These are phyloP conservation scores for Acidomyces sp. DNA, from an alignment of 495 filamentous ascomycete genomes.

Conservation along the genomic window DNA sequence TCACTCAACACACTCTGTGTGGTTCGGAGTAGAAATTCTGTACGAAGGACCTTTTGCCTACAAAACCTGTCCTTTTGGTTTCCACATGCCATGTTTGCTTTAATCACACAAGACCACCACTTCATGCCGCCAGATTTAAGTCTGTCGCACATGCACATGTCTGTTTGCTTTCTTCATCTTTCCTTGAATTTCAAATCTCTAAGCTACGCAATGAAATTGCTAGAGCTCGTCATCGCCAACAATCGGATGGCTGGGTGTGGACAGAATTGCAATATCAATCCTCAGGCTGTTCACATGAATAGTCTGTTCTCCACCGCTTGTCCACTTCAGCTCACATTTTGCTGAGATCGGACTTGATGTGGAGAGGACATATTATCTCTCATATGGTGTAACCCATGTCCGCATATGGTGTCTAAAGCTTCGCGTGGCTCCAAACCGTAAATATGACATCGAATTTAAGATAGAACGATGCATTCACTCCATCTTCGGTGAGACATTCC, in stretches of 20 bases:
- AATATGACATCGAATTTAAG: too few species aligned
- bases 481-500: too few species aligned
- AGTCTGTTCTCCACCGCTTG: constrained; percentile 8
- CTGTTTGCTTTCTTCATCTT: too few species aligned
- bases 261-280: constrained; percentile 9
- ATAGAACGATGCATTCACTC: too few species aligned
- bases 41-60: not conserved
- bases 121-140: not conserved
- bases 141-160: not conserved
- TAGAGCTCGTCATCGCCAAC: constrained; percentile 5
- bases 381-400: not conserved
- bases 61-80: not conserved
- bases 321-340: not conserved
- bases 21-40: too few species aligned
- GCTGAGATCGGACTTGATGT: constrained; percentile 5
- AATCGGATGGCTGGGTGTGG: constrained; percentile 6
- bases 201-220: constrained; percentile 8
- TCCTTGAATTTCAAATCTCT: too few species aligned
- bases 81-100: not conserved
- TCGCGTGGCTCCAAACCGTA: too few species aligned
- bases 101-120: not conserved
- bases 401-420: not conserved
- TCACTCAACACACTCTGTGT: too few species aligned
- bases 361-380: constrained; percentile 3
- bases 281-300: not conserved